phyloP scores from a whole-genome alignment of 2,329 filamentous ascomycete species.

The Raffaelea arxii region DNA sequence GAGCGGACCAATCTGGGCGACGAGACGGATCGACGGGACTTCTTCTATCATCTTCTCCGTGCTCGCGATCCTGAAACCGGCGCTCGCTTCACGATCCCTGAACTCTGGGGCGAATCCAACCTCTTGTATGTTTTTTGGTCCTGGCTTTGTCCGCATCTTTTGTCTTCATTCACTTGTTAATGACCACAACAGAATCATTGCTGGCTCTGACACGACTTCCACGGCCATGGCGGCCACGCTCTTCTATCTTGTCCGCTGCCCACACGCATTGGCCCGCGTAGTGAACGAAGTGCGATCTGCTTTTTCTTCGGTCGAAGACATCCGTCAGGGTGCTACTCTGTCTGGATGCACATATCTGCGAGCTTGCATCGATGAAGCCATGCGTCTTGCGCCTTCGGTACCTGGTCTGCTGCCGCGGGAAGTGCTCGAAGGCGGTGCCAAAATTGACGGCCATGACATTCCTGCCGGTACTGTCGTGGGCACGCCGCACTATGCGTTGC shows the following conservation, averaged over 20 bases:
- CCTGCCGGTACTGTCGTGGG: conserved; percentile 53
- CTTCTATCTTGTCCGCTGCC: conserved; percentile 51
- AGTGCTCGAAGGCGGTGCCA: conserved; percentile 44
- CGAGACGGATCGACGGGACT: conserved; percentile 59
- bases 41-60: conserved; percentile 66
- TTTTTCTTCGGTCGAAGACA: conserved; percentile 44
- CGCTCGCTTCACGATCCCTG: conserved; percentile 52
- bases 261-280: conserved; percentile 34
- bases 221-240: conserved; percentile 55
- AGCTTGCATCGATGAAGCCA: conserved; percentile 55
- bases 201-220: conserved; percentile 62
- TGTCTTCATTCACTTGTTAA: neutral
- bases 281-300: conserved; percentile 40
- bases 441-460: conserved; percentile 42
- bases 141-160: neutral
- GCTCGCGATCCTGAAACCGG: conserved; percentile 64
- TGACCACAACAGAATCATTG: conserved; percentile 43
- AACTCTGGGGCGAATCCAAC: conserved; percentile 64
- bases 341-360: conserved; percentile 47
- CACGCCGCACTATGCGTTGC: conserved; percentile 57
- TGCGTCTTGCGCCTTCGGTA: conserved; percentile 53
- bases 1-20: conserved; percentile 58
- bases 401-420: conserved; percentile 51
- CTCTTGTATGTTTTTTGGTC: conserved; percentile 38
- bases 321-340: conserved; percentile 40